Conservation (phyloP, 768 basidiomycete genomes). For the Tricholomella constricta region DNA sequence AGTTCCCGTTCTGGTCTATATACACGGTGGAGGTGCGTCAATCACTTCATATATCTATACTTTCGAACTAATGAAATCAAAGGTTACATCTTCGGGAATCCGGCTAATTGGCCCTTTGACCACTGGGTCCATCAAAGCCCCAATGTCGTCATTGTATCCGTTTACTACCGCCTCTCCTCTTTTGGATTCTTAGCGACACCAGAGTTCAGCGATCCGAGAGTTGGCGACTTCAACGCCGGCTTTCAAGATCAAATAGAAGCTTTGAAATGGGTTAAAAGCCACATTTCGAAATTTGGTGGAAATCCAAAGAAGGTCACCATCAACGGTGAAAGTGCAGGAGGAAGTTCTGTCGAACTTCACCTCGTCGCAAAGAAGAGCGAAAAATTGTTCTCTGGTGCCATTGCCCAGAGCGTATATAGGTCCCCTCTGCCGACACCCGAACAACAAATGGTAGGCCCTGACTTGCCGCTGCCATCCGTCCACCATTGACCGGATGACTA, state of each 20-base stretch:
- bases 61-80: neutral
- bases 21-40: constrained; percentile 52
- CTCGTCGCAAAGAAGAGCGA: constrained; percentile 45
- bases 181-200: constrained; percentile 64
- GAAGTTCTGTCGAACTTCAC: constrained; percentile 57
- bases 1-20: constrained; percentile 52
- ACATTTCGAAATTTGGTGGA: constrained; percentile 67
- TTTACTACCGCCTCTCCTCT: constrained; percentile 64
- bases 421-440: constrained; percentile 51
- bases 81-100: constrained; percentile 64
- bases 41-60: neutral
- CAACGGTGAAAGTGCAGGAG: constrained; percentile 65
- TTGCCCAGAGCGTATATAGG: constrained; percentile 63
- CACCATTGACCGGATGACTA: constrained; percentile 18
- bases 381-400: constrained; percentile 52
- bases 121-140: constrained; percentile 65
- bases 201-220: constrained; percentile 43
- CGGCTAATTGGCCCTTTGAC: constrained; percentile 66
- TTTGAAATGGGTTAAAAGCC: constrained; percentile 61
- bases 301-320: constrained; percentile 58
- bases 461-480: neutral
- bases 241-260: constrained; percentile 59
- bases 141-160: constrained; percentile 62
- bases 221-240: constrained; percentile 21
- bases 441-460: constrained; percentile 48